Percentiles rank a stretch among this genome's conserved stretches.
Conservation (phyloP, 306 rosid species). For the Herpetospermum pedunculosum region DNA sequence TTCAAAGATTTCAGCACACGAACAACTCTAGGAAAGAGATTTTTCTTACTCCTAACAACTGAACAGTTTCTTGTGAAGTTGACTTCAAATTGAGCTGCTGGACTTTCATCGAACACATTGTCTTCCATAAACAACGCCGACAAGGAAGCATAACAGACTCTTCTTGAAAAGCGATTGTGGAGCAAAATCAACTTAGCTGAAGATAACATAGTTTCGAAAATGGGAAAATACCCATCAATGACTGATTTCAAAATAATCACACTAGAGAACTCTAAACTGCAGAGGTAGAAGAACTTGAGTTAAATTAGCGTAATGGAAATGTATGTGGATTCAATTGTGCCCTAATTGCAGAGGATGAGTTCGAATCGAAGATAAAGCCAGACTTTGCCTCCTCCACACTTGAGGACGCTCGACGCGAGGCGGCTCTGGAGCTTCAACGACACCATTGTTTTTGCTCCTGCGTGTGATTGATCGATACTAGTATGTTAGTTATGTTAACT, state of each 20-base stretch:
- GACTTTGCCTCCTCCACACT: not conserved
- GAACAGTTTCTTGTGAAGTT: conserved; percentile 5
- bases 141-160: conserved; percentile 23
- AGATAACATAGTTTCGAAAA: conserved; percentile 19
- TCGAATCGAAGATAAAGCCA: not conserved
- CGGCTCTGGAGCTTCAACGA: not conserved
- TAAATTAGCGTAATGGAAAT: no score
- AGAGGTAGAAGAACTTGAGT: no score
- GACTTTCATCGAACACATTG: conserved; percentile 34
- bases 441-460: not conserved
- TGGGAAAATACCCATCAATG: conserved; percentile 30
- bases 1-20: conserved; percentile 42
- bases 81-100: conserved; percentile 10
- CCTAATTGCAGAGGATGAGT: not conserved
- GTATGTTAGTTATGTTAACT: no score
- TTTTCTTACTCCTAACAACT: not conserved
- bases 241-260: conserved; percentile 6
- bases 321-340: not conserved
- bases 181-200: not conserved
- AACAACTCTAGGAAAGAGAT: conserved; percentile 24
- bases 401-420: not conserved
- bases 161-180: conserved; percentile 16
- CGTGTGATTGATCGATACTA: no score
- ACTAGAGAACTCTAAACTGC: no score
- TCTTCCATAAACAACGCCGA: conserved; percentile 30